Evolutionary conservation across 768 basidiomycete genomes (phyloP).

Genomic region (Suillus fuscotomentosus): DNA sequence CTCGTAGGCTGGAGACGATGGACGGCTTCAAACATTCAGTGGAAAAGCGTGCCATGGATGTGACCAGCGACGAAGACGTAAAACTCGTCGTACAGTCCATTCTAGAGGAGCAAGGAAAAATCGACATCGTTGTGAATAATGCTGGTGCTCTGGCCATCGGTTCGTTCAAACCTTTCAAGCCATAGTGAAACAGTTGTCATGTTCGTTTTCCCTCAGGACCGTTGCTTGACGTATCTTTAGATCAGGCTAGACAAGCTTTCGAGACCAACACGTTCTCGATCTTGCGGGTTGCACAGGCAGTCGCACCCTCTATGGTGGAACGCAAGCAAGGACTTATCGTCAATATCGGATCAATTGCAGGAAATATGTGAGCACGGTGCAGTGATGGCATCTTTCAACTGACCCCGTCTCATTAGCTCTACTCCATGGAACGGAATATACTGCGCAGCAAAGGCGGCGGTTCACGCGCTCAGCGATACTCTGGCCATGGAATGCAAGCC

Average conservation of each 20-base stretch:
- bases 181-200: constrained; percentile 3
- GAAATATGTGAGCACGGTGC: constrained; percentile 46
- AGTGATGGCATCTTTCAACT: not conserved
- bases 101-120: constrained; percentile 52
- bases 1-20: constrained; percentile 64
- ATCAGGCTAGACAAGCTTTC: constrained; percentile 51
- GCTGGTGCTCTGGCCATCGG: constrained; percentile 56
- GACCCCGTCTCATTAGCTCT: constrained; percentile 38
- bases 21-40: constrained; percentile 49
- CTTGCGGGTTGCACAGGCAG: constrained; percentile 59
- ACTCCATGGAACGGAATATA: constrained; percentile 71
- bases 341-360: constrained; percentile 72
- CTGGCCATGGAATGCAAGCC: constrained; percentile 75
- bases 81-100: constrained; percentile 48
- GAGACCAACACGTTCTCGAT: constrained; percentile 66
- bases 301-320: constrained; percentile 72
- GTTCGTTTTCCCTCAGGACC: constrained; percentile 32
- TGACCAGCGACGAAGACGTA: constrained; percentile 59
- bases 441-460: constrained; percentile 54
- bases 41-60: constrained; percentile 55
- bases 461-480: constrained; percentile 59
- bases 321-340: constrained; percentile 62
- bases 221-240: constrained; percentile 52
- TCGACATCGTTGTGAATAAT: constrained; percentile 79
- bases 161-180: constrained; percentile 21